Percentiles rank a stretch among this genome's conserved stretches.
phyloP scores from a whole-genome alignment of 139 green algal genomes.

The Desmodesmus armatus region DNA sequence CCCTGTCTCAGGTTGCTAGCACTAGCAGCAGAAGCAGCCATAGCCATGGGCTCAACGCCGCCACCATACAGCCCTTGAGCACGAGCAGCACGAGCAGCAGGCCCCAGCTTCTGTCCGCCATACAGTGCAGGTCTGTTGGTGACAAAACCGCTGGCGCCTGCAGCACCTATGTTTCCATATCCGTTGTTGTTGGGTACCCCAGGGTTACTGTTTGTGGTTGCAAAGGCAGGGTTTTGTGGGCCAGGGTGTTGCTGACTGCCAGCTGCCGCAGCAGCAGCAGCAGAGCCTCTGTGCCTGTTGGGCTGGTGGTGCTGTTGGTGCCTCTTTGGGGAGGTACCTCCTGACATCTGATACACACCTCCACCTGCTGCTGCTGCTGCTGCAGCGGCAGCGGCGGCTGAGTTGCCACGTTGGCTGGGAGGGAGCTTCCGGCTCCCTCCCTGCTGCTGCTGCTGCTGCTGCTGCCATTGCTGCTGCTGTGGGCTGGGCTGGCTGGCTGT shows the following conservation, averaged over 20 bases:
- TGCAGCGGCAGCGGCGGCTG: background rate
- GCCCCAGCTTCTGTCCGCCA: background rate
- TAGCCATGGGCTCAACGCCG: background rate
- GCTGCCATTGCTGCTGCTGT: background rate
- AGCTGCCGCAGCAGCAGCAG: background rate
- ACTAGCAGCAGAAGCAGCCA: background rate
- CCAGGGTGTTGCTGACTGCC: background rate
- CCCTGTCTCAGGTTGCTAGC: too few species aligned
- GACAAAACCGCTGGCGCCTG: too few species aligned
- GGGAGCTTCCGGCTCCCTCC: too few species aligned
- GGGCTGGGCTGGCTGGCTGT: too few species aligned
- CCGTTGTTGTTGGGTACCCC: background rate
- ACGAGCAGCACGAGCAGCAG: background rate
- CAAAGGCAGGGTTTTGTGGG: background rate
- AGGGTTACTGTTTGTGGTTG: background rate
- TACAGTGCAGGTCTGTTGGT: too few species aligned
- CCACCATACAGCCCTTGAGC: background rate
- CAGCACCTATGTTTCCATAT: too few species aligned
- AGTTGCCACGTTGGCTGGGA: too few species aligned
- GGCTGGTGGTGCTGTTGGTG: background rate
- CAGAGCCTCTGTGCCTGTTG: background rate
- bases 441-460: conserved; percentile 10
- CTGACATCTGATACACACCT: background rate
- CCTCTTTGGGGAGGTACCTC: too few species aligned
- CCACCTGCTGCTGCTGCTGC: background rate